These are phyloP conservation scores for Dianthus caryophyllus DNA, from an alignment of 148 eudicot species.

Conservation along the genomic window DNA sequence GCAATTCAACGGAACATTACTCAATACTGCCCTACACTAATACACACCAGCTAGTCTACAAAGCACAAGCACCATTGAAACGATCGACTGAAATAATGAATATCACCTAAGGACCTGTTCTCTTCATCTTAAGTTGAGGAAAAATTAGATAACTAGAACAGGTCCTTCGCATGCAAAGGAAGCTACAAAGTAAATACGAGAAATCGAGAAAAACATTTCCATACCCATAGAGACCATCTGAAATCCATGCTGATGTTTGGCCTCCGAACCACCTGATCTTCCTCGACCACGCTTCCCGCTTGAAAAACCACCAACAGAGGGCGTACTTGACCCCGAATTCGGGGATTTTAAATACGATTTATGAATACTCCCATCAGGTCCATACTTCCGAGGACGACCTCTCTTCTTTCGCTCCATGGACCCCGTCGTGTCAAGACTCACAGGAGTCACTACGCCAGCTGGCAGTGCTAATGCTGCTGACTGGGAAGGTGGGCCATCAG, in stretches of 20 bases:
- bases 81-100: too few relatives aligned
- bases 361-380: slow-evolving; percentile 36
- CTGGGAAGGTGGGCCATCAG: slow-evolving; percentile 29
- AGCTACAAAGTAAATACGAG: too few relatives aligned
- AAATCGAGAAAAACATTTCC: background rate
- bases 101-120: too few relatives aligned
- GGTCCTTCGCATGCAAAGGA: too few relatives aligned
- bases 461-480: slow-evolving; percentile 19
- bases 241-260: slow-evolving; percentile 32
- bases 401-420: slow-evolving; percentile 58
- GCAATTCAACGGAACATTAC: too few relatives aligned
- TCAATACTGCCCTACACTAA: background rate
- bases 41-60: background rate
- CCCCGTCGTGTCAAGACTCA: slow-evolving; percentile 25
- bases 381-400: slow-evolving; percentile 70
- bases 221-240: slow-evolving; percentile 44
- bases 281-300: slow-evolving; percentile 38
- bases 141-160: too few relatives aligned
- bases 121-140: too few relatives aligned
- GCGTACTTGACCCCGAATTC: slow-evolving; percentile 39
- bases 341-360: slow-evolving; percentile 37
- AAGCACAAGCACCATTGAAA: background rate
- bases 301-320: slow-evolving; percentile 26
- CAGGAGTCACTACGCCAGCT: slow-evolving; percentile 24
- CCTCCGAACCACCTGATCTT: slow-evolving; percentile 30